A percentile compares a stretch with the other conserved stretches of the same genome.
phyloP scores from a whole-genome alignment of 495 filamentous ascomycete genomes.

The Aspergillus nidulans region DNA sequence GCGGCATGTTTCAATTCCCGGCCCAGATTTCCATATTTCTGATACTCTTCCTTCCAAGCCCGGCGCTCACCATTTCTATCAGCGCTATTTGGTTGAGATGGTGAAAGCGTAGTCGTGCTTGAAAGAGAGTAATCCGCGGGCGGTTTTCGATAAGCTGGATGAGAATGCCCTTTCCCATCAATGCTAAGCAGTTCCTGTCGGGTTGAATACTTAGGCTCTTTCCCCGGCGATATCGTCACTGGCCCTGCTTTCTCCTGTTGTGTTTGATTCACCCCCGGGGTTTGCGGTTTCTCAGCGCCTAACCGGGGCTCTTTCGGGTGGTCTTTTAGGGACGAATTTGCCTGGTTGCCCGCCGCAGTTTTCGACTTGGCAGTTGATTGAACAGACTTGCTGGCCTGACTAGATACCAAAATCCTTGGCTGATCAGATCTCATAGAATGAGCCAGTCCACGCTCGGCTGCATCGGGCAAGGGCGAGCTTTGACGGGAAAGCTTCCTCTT shows the following conservation, averaged over 20 bases:
- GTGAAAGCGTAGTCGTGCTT: conserved; percentile 22
- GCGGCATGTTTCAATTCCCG: conserved; percentile 48
- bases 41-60: conserved; percentile 44
- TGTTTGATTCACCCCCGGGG: conserved; percentile 15
- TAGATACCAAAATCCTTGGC: conserved; percentile 5
- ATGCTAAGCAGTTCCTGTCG: conserved; percentile 25
- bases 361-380: conserved; percentile 21
- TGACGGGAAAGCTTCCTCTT: conserved; percentile 31
- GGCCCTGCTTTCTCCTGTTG: conserved; percentile 27
- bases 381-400: conserved; percentile 10
- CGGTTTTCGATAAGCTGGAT: conserved; percentile 22
- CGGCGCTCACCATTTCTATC: conserved; percentile 35
- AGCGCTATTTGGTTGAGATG: conserved; percentile 22
- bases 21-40: conserved; percentile 37
- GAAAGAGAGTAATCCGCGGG: conserved; percentile 22
- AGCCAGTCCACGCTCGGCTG: conserved; percentile 19
- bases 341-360: conserved; percentile 14
- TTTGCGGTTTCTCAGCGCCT: conserved; percentile 25
- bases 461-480: conserved; percentile 27
- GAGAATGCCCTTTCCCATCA: conserved; percentile 28
- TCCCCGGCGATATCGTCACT: conserved; percentile 25
- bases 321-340: conserved; percentile 9
- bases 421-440: conserved; percentile 15
- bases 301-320: conserved; percentile 21
- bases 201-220: conserved; percentile 25